Conservation (phyloP, 2,329 filamentous ascomycete species). For the Colletotrichum kahawae region DNA sequence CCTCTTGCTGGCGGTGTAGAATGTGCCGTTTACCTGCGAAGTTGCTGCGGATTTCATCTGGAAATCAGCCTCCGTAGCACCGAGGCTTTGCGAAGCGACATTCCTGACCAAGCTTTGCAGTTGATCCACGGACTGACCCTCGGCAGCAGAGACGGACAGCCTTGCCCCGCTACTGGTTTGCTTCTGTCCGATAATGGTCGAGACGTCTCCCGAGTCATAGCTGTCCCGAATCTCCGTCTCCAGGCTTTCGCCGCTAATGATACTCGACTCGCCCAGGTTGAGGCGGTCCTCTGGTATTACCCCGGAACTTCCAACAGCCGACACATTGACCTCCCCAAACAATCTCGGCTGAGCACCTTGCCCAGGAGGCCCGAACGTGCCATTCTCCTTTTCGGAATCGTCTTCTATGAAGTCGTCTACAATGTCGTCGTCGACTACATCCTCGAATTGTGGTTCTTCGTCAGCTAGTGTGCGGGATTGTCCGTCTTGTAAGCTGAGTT, state of each 20-base stretch:
- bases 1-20: slow-evolving; percentile 59
- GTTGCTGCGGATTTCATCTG: slow-evolving; percentile 23
- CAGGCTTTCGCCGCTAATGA: slow-evolving; percentile 37
- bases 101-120: slow-evolving; percentile 57
- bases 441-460: slow-evolving; percentile 29
- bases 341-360: slow-evolving; percentile 40
- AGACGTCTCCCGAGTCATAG: slow-evolving; percentile 49
- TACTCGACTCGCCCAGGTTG: slow-evolving; percentile 43
- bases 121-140: slow-evolving; percentile 51
- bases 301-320: slow-evolving; percentile 59
- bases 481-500: slow-evolving; percentile 65
- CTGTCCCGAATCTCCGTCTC: slow-evolving; percentile 50
- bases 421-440: slow-evolving; percentile 42
- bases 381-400: slow-evolving; percentile 82
- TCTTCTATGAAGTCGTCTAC: slow-evolving; percentile 56
- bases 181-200: slow-evolving; percentile 11
- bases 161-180: neutral
- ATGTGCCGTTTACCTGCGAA: slow-evolving; percentile 23
- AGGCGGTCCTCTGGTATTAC: slow-evolving; percentile 52
- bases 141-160: slow-evolving; percentile 29
- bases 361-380: slow-evolving; percentile 63
- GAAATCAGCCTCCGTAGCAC: slow-evolving; percentile 47
- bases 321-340: slow-evolving; percentile 61
- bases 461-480: slow-evolving; percentile 23
- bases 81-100: slow-evolving; percentile 61